Conservation (phyloP, 768 basidiomycete species). For the Wakefieldia striispora region DNA sequence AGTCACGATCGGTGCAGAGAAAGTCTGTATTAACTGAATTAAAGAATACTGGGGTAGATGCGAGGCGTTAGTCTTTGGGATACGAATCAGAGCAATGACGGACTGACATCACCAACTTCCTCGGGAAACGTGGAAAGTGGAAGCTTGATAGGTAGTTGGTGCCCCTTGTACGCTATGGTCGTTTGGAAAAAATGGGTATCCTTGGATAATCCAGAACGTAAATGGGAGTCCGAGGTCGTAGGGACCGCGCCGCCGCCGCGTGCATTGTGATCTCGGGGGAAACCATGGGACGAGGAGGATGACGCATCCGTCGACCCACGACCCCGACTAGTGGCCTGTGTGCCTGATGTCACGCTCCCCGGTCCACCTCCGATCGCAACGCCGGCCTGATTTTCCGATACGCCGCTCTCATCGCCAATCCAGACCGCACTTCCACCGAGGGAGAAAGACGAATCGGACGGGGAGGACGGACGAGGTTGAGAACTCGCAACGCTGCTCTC, state of each 20-base stretch:
- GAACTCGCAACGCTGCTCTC: conserved; percentile 38
- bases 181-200: conserved; percentile 97
- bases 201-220: conserved; percentile 54
- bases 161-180: conserved; percentile 76
- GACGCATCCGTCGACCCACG: conserved; percentile 74
- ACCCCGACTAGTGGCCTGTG: conserved; percentile 45
- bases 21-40: conserved; percentile 85
- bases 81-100: conserved; percentile 8
- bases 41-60: conserved; percentile 71
- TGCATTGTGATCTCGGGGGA: conserved; percentile 40
- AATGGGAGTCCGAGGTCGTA: conserved; percentile 45
- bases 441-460: conserved; percentile 72
- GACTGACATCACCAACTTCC: conserved; percentile 92
- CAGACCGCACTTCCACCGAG: conserved; percentile 81
- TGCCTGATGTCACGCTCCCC: conserved; percentile 45
- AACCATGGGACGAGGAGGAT: conserved; percentile 54
- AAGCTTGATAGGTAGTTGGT: conserved; percentile 85
- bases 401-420: conserved; percentile 72
- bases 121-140: conserved; percentile 87
- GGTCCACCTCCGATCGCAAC: conserved; percentile 42
- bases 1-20: conserved; percentile 56
- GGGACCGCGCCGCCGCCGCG: conserved; percentile 37
- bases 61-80: conserved; percentile 10
- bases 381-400: conserved; percentile 43
- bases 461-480: conserved; percentile 45